Evolutionary conservation across 305 asterid species (phyloP).

Genomic region (Plantago rigida): DNA sequence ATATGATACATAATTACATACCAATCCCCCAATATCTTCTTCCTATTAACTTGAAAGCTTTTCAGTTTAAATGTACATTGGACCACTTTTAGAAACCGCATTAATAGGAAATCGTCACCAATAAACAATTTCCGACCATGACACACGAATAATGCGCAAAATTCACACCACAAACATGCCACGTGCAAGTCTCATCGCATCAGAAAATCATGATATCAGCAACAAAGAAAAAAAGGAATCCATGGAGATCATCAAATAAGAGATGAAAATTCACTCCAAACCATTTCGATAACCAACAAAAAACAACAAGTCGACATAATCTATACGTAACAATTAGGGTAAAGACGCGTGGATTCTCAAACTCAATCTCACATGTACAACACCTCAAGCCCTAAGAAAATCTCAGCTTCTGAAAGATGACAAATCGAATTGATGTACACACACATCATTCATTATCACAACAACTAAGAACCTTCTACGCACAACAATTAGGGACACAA

Average conservation of each 20-base stretch:
- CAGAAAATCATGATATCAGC: background rate
- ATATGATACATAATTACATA: too few species aligned
- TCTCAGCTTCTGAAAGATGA: too few species aligned
- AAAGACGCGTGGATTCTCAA: background rate
- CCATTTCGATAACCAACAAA: background rate
- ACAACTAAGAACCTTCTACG: background rate
- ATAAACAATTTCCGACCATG: too few species aligned
- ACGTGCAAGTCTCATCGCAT: background rate
- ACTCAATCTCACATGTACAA: background rate
- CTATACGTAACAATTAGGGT: slow-evolving; percentile 3
- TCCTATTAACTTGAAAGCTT: too few species aligned
- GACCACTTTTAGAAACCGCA: too few species aligned
- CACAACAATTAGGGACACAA: slow-evolving; percentile 2
- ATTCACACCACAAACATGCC: background rate
- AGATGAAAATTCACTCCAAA: too few species aligned
- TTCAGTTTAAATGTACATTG: too few species aligned
- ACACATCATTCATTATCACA: background rate
- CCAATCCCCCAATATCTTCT: too few species aligned
- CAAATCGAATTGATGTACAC: background rate
- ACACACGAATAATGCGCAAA: background rate
- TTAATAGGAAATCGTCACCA: too few species aligned
- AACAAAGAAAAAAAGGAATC: background rate
- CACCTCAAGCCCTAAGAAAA: background rate
- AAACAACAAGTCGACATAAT: background rate
- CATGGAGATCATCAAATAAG: background rate